A percentile compares a stretch with the other conserved stretches of the same genome.
These are phyloP conservation scores for Drechslerella coelobrocha DNA, from an alignment of 2,329 filamentous ascomycete genomes.

Conservation along the genomic window DNA sequence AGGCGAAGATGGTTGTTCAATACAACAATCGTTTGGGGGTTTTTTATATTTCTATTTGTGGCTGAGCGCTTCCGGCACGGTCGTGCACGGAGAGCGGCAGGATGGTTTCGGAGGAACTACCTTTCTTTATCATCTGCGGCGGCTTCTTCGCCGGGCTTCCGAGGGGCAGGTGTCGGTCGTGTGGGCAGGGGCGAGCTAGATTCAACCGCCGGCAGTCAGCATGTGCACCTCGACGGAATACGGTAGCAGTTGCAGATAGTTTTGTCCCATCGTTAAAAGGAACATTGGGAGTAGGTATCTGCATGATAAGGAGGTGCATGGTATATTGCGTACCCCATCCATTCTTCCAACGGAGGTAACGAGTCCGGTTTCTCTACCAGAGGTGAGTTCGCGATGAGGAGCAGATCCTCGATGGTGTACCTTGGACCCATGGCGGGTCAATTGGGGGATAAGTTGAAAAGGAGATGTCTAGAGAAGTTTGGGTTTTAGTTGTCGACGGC, in stretches of 20 bases:
- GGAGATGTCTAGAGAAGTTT: not conserved
- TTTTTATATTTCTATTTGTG: too few species aligned
- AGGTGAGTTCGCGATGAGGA: constrained; percentile 62
- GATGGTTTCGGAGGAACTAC: constrained; percentile 20
- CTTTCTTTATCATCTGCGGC: constrained; percentile 45
- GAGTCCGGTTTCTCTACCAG: constrained; percentile 64
- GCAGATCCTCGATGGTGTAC: constrained; percentile 63
- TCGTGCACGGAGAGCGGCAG: not conserved
- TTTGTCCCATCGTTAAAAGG: too few species aligned
- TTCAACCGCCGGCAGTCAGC: constrained; percentile 18
- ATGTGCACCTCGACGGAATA: not conserved
- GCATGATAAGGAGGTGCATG: too few species aligned
- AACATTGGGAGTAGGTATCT: too few species aligned
- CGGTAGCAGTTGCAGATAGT: not conserved
- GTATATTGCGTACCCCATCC: constrained; percentile 65
- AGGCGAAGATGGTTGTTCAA: too few species aligned
- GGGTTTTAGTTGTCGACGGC: too few species aligned
- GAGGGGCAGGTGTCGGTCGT: constrained; percentile 37
- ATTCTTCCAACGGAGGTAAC: constrained; percentile 66
- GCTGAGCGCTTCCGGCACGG: not conserved
- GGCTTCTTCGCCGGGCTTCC: constrained; percentile 42
- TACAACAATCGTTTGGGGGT: too few species aligned
- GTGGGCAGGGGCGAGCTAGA: constrained; percentile 45
- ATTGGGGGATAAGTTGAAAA: constrained; percentile 29
- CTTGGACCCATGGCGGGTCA: constrained; percentile 52